Evolutionary conservation across 129 eudicot genomes (phyloP).

Genomic region (Ambrosia trifida): DNA sequence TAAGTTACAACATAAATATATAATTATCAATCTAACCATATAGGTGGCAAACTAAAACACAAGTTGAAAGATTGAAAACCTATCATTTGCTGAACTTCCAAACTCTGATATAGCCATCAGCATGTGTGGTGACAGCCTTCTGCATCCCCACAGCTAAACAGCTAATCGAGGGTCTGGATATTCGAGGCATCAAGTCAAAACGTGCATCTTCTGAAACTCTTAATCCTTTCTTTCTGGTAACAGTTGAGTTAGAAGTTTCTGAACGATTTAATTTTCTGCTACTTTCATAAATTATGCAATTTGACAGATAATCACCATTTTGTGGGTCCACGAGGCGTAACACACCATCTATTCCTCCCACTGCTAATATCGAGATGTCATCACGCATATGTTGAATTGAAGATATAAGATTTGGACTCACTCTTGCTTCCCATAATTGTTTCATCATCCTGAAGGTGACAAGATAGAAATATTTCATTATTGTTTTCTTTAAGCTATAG

Average conservation of each 20-base stretch:
- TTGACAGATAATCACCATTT: constrained; percentile 61
- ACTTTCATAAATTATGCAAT: constrained; percentile 48
- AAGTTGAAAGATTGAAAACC: neutral
- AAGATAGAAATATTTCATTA: neutral
- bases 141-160: constrained; percentile 82
- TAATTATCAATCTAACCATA: neutral
- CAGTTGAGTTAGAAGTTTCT: constrained; percentile 21
- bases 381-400: constrained; percentile 69
- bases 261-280: constrained; percentile 28
- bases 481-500: constrained; percentile 12
- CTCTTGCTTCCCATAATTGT: constrained; percentile 63
- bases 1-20: constrained; percentile 8
- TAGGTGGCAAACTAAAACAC: neutral
- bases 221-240: constrained; percentile 50
- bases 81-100: constrained; percentile 57
- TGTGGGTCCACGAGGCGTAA: constrained; percentile 59
- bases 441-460: constrained; percentile 49
- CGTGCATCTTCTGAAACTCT: constrained; percentile 61
- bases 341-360: constrained; percentile 90
- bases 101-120: constrained; percentile 58
- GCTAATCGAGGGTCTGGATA: constrained; percentile 62
- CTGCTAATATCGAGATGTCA: constrained; percentile 54
- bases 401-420: constrained; percentile 62
- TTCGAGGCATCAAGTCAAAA: constrained; percentile 54
- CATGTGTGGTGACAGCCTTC: constrained; percentile 76